Conservation (phyloP, 495 filamentous ascomycete species). For the Penicillium flavigenum region DNA sequence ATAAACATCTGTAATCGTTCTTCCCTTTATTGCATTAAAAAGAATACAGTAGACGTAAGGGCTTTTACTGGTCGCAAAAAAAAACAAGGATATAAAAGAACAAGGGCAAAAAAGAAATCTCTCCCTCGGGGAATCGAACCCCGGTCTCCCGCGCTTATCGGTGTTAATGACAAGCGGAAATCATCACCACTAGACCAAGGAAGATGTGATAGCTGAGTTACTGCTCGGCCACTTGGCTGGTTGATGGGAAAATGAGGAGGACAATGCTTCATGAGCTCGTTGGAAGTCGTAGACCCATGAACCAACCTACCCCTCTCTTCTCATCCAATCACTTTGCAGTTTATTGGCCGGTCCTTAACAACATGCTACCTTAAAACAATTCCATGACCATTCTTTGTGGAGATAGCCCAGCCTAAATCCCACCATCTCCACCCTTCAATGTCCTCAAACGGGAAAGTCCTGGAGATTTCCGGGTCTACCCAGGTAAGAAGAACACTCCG, state of each 20-base stretch:
- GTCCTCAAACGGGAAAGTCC: constrained; percentile 21
- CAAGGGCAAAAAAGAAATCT: constrained; percentile 31
- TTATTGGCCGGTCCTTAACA: constrained; percentile 1
- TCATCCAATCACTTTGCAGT: not conserved
- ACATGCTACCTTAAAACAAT: not conserved
- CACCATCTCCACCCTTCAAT: not conserved
- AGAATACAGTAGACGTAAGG: no score
- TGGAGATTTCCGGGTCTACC: constrained; percentile 9
- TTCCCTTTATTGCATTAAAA: no score
- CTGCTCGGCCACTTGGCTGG: constrained; percentile 33
- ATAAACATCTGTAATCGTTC: no score
- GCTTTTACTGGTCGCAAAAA: no score
- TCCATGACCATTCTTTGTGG: not conserved
- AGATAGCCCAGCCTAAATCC: not conserved
- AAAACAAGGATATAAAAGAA: no score
- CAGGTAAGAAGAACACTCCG: not conserved
- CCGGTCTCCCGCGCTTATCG: constrained; percentile 51
- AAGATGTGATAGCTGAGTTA: constrained; percentile 32
- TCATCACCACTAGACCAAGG: constrained; percentile 55
- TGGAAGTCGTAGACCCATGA: no score
- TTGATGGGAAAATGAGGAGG: not conserved
- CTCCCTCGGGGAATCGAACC: constrained; percentile 55
- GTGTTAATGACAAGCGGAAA: constrained; percentile 53
- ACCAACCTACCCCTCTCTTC: not conserved
- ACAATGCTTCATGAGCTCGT: not conserved